Evolutionary conservation across 345 rosid genomes (phyloP).

Genomic region (Aethionema arabicum): DNA sequence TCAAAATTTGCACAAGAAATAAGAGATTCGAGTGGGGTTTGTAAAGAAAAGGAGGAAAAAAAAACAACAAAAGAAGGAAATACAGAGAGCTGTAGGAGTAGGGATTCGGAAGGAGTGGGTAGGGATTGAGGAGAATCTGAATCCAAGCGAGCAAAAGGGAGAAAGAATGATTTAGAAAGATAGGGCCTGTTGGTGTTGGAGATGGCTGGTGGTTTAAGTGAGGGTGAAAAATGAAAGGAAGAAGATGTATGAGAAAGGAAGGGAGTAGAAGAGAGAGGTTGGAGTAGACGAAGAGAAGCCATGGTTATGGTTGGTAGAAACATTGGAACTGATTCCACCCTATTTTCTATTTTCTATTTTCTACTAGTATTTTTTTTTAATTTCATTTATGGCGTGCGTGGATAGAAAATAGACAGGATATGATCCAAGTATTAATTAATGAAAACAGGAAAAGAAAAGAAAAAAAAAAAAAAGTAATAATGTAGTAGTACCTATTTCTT

Average conservation of each 20-base stretch:
- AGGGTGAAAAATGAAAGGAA: constrained; percentile 30
- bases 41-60: background rate
- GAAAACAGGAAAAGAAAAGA: no score
- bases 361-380: no score
- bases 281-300: constrained; percentile 46
- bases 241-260: constrained; percentile 33
- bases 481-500: no score
- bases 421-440: no score
- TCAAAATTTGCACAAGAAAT: background rate
- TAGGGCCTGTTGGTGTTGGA: constrained; percentile 8
- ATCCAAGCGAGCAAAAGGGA: constrained; percentile 60
- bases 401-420: no score
- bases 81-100: constrained; percentile 69
- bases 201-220: constrained; percentile 32
- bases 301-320: constrained; percentile 36
- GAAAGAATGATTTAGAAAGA: constrained; percentile 38
- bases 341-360: no score
- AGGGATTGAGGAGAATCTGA: constrained; percentile 64
- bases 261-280: constrained; percentile 36
- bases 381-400: no score
- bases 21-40: background rate
- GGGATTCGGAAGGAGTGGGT: constrained; percentile 45
- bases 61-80: background rate
- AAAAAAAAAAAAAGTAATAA: no score
- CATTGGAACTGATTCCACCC: no score